Conservation (phyloP, 2,329 filamentous ascomycete species). For the Malbranchea zuffiana region DNA sequence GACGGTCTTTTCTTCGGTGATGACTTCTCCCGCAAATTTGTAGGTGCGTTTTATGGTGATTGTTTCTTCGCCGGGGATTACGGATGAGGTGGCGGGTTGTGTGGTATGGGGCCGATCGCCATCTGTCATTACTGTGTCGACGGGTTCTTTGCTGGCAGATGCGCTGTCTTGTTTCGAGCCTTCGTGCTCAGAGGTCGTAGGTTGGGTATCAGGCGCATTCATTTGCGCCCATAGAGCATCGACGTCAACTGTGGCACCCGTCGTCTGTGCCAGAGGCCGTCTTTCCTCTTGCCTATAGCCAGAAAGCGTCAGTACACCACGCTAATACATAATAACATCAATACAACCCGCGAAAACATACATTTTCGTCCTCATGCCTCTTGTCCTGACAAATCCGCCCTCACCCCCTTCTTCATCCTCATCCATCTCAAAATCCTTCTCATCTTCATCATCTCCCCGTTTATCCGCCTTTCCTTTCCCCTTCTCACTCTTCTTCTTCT, state of each 20-base stretch:
- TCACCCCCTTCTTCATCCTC: conserved; percentile 37
- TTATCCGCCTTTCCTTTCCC: conserved; percentile 20
- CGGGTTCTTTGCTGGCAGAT: conserved; percentile 14
- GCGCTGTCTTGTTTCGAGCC: conserved; percentile 14
- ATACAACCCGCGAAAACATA: conserved; percentile 19
- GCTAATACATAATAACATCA: conserved; percentile 2
- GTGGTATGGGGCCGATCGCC: neutral
- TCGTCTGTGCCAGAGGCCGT: conserved; percentile 37
- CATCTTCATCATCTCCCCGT: conserved; percentile 27
- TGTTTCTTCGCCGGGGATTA: conserved; percentile 30
- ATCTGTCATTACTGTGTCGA: conserved; percentile 11
- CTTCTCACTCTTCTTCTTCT: conserved; percentile 29
- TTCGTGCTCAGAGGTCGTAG: conserved; percentile 13
- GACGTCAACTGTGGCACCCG: conserved; percentile 44
- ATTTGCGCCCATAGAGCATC: conserved; percentile 45
- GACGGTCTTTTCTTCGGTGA: conserved; percentile 44
- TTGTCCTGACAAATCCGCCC: conserved; percentile 43
- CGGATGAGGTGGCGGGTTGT: conserved; percentile 1
- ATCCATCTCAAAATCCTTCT: conserved; percentile 13
- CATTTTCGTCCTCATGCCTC: conserved; percentile 42
- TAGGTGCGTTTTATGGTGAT: conserved; percentile 48
- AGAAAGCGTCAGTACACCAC: conserved; percentile 5
- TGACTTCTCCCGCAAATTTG: conserved; percentile 46
- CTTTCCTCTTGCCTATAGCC: conserved; percentile 36
- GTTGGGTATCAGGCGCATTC: conserved; percentile 27